phyloP scores from a whole-genome alignment of 208 protist species.

The Wallacemonas sp. region DNA sequence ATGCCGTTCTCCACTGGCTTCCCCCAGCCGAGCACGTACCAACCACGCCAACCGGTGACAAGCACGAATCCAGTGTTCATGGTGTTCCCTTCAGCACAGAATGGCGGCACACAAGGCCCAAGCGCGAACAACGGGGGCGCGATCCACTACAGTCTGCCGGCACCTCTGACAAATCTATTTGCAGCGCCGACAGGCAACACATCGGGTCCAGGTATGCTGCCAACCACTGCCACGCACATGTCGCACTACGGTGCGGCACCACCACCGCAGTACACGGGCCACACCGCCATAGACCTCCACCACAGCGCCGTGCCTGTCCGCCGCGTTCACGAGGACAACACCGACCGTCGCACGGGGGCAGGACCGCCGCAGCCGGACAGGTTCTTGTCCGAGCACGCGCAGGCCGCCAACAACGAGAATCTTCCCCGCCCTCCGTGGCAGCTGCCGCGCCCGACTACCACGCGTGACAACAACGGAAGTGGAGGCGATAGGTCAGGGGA shows the following conservation, averaged over 20 bases:
- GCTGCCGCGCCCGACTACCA: neutral
- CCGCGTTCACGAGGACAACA: neutral
- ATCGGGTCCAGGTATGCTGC: no score
- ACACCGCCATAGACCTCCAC: neutral
- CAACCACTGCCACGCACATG: no score
- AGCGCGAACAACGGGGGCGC: no score
- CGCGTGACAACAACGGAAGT: neutral
- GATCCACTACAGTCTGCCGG: no score
- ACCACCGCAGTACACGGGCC: neutral
- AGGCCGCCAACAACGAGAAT: neutral
- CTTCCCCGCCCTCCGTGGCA: neutral
- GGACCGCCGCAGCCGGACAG: neutral
- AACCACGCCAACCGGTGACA: no score
- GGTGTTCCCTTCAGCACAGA: no score
- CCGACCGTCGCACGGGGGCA: neutral
- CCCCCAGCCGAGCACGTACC: neutral
- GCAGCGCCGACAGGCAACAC: no score
- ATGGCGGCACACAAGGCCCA: no score
- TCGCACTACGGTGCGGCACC: no score
- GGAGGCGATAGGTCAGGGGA: neutral
- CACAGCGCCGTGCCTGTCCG: neutral
- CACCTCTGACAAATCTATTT: no score
- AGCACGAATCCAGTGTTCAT: no score
- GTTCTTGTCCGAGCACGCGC: neutral
- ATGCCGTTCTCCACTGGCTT: neutral